Percentiles rank a stretch among this genome's conserved stretches.
Conservation (phyloP, 306 rosid genomes). For the Trifolium dubium region DNA sequence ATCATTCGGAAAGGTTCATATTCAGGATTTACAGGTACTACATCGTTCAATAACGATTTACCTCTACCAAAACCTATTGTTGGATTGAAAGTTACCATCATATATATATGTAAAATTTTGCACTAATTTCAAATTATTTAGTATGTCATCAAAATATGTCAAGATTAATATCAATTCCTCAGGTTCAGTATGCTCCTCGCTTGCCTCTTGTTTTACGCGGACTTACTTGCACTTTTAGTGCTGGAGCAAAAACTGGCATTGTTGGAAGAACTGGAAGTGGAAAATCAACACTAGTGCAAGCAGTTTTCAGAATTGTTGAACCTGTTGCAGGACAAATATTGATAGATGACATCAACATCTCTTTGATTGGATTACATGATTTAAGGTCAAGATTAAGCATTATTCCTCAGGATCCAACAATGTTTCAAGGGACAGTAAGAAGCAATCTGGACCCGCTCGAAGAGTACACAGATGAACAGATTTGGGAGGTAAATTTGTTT, state of each 20-base stretch:
- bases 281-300: constrained; percentile 78
- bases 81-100: neutral
- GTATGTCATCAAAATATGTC: neutral
- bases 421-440: constrained; percentile 92
- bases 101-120: neutral
- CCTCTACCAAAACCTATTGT: neutral
- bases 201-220: constrained; percentile 83
- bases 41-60: neutral
- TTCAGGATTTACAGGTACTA: constrained; percentile 72
- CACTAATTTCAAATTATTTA: neutral
- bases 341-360: constrained; percentile 64
- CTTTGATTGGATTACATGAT: constrained; percentile 72
- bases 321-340: constrained; percentile 66
- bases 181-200: constrained; percentile 90
- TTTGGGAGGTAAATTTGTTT: constrained; percentile 76
- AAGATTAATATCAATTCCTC: constrained; percentile 5
- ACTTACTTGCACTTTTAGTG: constrained; percentile 69
- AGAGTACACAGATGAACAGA: constrained; percentile 78
- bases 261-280: constrained; percentile 93
- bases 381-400: constrained; percentile 75
- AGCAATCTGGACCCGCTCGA: constrained; percentile 86
- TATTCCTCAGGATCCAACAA: constrained; percentile 94
- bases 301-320: constrained; percentile 76
- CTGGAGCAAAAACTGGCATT: constrained; percentile 81
- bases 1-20: constrained; percentile 67